These are phyloP conservation scores for Tylopilus sp. DNA, from an alignment of 1,284 basidiomycete species.

Conservation along the genomic window DNA sequence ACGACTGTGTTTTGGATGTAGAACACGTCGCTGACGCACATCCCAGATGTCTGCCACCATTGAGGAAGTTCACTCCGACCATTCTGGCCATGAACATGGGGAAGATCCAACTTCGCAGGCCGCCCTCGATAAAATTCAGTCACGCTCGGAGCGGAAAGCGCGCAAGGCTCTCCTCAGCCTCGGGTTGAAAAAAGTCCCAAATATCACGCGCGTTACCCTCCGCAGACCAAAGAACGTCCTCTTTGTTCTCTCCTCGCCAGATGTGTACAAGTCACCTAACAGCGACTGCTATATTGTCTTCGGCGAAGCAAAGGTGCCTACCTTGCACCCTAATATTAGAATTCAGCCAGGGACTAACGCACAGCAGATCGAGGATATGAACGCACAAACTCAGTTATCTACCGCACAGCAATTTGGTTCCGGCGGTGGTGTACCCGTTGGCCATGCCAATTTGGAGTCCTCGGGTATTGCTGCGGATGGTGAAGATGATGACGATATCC, in stretches of 20 bases:
- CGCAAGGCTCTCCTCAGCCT: conserved; percentile 83
- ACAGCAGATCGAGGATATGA: conserved; percentile 83
- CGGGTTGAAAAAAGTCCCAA: conserved; percentile 87
- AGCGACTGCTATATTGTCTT: conserved; percentile 99
- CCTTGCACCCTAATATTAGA: conserved; percentile 10
- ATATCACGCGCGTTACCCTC: conserved; percentile 93
- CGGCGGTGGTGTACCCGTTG: conserved; percentile 42
- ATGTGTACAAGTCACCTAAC: conserved; percentile 96
- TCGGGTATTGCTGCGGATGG: conserved; percentile 49
- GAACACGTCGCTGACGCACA: conserved; percentile 19
- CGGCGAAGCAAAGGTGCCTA: conserved; percentile 85
- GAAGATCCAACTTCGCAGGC: conserved; percentile 79
- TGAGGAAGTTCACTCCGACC: conserved; percentile 76
- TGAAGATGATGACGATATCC: conserved; percentile 74
- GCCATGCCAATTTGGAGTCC: conserved; percentile 51
- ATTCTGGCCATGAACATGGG: conserved; percentile 66
- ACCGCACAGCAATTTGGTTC: conserved; percentile 81
- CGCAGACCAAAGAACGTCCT: conserved; percentile 93
- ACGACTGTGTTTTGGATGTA: conserved; percentile 34
- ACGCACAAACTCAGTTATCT: conserved; percentile 75
- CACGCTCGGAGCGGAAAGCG: conserved; percentile 86
- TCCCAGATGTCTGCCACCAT: conserved; percentile 68
- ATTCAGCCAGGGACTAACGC: not conserved
- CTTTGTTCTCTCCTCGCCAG: conserved; percentile 89
- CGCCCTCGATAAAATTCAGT: conserved; percentile 89